Base-by-base conservation (phyloP, 768 basidiomycete genomes). In the Tricholoma sp. region DNA sequence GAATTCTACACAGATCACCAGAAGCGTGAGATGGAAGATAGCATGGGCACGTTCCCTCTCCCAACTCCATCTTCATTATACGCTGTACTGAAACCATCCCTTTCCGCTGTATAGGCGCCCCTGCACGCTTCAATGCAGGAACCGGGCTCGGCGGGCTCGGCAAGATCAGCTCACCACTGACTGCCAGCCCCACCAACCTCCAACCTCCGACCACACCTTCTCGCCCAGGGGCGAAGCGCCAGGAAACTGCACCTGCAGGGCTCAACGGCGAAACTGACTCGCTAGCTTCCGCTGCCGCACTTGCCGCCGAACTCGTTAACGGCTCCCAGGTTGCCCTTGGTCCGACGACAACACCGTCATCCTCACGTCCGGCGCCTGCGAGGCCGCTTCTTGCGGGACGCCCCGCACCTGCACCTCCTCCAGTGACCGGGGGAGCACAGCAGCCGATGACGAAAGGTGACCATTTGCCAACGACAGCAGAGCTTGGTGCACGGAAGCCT, bases 1-100 rank as follows among this genome's bases (percentile, higher is more conserved):
- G 95, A 98, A 68, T 99, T 98, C 75, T 99, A 98, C 72, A 98
- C 95, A 11, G 94, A 96, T 70, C 91, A 93, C 64, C 93, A 96
- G 76, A 96, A 94, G 69, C 89, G 93, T n/a, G 93, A 96, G 69
- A 72, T 87, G 66, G 92, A 94, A 65, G 79, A 81, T 53, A 46
- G 45, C 14, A 62, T 76, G 51, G 72, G 76, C 71, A 57, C 58
- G 64, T 63, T 4, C 27, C 27, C 65, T 29, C 65, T 60, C 32
- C 69, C 64, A 12, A 67, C 14, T 6, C 50, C 65, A 71, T 0
- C 59, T 66, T 5, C 64, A 64, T 29, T 66, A 66, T 18, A 35
- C 45, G 51, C 51, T 52, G 45, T 58, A 63, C 50, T 43, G 8
- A 43, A 59, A 58, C 24, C 39, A 34, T 31, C 39, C 61, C 50